Evolutionary conservation across 176 grass and related monocot genomes (phyloP).

Genomic region (Hyparrhenia diplandra): DNA sequence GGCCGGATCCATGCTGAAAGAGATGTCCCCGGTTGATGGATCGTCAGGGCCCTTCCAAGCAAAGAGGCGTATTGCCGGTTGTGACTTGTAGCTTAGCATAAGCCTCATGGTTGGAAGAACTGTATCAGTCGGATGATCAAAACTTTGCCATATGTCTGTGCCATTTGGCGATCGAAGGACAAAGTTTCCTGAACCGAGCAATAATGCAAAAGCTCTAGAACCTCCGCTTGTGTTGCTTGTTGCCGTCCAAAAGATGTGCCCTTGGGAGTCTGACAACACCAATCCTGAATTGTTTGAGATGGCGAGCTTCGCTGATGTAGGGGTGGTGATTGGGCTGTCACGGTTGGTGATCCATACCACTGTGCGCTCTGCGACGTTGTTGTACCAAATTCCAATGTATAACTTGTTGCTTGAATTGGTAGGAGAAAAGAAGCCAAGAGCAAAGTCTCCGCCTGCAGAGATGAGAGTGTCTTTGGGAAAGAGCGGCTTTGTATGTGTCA

Average conservation of each 20-base stretch:
- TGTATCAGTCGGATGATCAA: conserved; percentile 32
- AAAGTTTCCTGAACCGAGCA: conserved; percentile 27
- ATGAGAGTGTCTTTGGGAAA: not conserved
- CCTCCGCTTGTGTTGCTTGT: not conserved
- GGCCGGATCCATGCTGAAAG: not conserved
- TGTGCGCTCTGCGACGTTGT: not conserved
- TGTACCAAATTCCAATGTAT: conserved; percentile 35
- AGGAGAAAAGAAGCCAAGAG: conserved; percentile 20
- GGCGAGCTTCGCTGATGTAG: not conserved
- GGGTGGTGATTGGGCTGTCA: conserved; percentile 1
- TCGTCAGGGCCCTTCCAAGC: conserved; percentile 29
- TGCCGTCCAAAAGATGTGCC: conserved; percentile 21
- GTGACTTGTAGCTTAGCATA: not conserved
- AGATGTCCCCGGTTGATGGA: conserved; percentile 21
- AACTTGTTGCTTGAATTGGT: not conserved
- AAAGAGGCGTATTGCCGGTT: not conserved
- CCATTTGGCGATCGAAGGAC: not conserved
- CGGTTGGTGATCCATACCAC: conserved; percentile 36
- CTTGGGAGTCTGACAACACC: conserved; percentile 3
- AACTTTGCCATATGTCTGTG: conserved; percentile 36
- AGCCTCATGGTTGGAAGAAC: conserved; percentile 9
- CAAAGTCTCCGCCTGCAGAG: conserved; percentile 29
- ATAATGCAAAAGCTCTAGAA: not conserved
- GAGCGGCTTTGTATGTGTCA: not conserved
- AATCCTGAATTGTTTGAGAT: conserved; percentile 16